Percentiles rank a stretch among this genome's conserved stretches.
Conservation (phyloP, 1,284 basidiomycete genomes). For the Rugosomyces carneus region DNA sequence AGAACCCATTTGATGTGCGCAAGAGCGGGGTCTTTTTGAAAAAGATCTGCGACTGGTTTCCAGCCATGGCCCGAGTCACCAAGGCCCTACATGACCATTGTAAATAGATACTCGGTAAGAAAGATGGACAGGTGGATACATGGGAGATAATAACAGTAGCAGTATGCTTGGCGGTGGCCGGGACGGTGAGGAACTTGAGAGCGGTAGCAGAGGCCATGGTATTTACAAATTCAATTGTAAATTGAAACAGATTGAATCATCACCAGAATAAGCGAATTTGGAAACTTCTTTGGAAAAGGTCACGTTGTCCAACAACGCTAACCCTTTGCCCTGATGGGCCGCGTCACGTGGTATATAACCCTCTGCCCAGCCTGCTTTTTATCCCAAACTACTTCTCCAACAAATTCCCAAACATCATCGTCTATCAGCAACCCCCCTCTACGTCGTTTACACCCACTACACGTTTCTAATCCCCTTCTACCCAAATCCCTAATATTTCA, state of each 20-base stretch:
- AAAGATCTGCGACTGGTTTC: conserved; percentile 72
- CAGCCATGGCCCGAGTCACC: conserved; percentile 75
- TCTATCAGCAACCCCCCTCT: conserved; percentile 24
- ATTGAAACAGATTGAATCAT: not conserved
- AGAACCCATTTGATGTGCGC: conserved; percentile 81
- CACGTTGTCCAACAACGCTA: conserved; percentile 24
- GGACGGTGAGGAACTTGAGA: conserved; percentile 47
- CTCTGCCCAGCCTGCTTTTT: conserved; percentile 40
- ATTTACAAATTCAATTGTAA: no score
- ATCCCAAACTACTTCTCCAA: conserved; percentile 21
- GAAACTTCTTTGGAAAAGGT: conserved; percentile 23
- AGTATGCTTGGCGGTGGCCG: conserved; percentile 60
- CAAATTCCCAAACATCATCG: conserved; percentile 23
- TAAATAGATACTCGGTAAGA: not conserved
- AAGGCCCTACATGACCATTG: conserved; percentile 48
- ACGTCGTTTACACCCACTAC: conserved; percentile 15
- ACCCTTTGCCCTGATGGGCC: conserved; percentile 36
- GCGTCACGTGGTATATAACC: conserved; percentile 36
- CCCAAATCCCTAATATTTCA: conserved; percentile 12
- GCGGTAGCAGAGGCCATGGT: conserved; percentile 10
- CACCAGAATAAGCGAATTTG: conserved; percentile 10
- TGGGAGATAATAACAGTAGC: conserved; percentile 88
- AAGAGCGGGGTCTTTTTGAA: conserved; percentile 41
- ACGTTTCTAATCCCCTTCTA: conserved; percentile 11
- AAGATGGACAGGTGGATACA: no score